Evolutionary conservation across 2,329 filamentous ascomycete species (phyloP).

Genomic region (Pyrenophora seminiperda): DNA sequence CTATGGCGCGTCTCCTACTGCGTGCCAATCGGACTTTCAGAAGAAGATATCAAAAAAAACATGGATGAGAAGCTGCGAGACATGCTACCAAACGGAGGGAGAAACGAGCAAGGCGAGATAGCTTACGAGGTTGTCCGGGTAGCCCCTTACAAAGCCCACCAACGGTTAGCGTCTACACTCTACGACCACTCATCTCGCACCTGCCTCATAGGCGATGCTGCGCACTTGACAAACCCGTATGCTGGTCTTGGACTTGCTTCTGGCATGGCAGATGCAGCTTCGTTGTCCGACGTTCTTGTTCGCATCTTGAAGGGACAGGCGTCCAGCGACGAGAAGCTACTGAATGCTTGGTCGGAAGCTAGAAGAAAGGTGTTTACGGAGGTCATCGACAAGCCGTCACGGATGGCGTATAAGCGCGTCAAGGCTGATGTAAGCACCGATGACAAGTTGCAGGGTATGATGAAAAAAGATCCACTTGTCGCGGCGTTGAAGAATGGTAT

Average conservation of each 20-base stretch:
- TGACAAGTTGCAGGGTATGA: slow-evolving; percentile 30
- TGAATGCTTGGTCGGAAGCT: slow-evolving; percentile 44
- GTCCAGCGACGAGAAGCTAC: slow-evolving; percentile 26
- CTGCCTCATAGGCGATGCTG: slow-evolving; percentile 49
- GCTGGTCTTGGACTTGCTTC: slow-evolving; percentile 44
- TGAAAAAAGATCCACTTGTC: slow-evolving; percentile 36
- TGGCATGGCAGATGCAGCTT: slow-evolving; percentile 44
- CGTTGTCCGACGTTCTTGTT: slow-evolving; percentile 35
- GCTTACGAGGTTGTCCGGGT: slow-evolving; percentile 42
- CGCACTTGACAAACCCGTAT: slow-evolving; percentile 49
- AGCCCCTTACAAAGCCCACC: slow-evolving; percentile 51
- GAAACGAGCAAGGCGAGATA: slow-evolving; percentile 17
- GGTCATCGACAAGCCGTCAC: slow-evolving; percentile 43
- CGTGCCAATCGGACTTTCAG: slow-evolving; percentile 36
- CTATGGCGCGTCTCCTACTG: slow-evolving; percentile 53
- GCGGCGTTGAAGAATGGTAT: slow-evolving; percentile 39
- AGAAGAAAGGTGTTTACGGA: slow-evolving; percentile 43
- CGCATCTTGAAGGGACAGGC: slow-evolving; percentile 31
- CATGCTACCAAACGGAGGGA: slow-evolving; percentile 39
- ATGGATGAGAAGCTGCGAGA: slow-evolving; percentile 36
- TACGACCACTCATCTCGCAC: slow-evolving; percentile 27
- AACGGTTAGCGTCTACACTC: slow-evolving; percentile 43
- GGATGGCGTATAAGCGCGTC: slow-evolving; percentile 37
- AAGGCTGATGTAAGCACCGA: slow-evolving; percentile 32
- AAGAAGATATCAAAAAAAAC: slow-evolving; percentile 35